Evolutionary conservation across 2,329 filamentous ascomycete genomes (phyloP).

Genomic region (Leptodontidium sp.): DNA sequence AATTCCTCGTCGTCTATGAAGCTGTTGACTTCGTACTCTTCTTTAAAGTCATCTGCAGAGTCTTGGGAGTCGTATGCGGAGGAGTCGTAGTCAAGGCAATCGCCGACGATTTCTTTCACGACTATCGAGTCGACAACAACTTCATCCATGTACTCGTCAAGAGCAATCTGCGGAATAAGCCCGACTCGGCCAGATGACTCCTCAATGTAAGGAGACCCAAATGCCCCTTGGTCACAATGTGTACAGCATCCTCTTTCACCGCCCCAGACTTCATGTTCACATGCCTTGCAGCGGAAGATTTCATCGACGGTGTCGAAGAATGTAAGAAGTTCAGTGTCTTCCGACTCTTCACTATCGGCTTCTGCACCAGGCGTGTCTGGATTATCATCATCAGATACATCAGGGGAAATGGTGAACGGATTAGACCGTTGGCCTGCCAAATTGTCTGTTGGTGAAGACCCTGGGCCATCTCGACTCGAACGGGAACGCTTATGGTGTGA

Average conservation of each 20-base stretch:
- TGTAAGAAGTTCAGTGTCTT: not conserved
- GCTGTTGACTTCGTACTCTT: conserved; percentile 42
- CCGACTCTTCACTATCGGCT: not conserved
- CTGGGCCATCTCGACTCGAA: conserved; percentile 15
- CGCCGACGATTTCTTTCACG: conserved; percentile 24
- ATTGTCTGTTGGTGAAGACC: conserved; percentile 16
- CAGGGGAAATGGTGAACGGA: conserved; percentile 3
- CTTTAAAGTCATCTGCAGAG: conserved; percentile 26
- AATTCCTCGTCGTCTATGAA: conserved; percentile 39
- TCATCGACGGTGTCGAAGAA: conserved; percentile 34
- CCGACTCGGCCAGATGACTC: conserved; percentile 17
- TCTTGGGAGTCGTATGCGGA: conserved; percentile 45
- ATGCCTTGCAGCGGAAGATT: conserved; percentile 37
- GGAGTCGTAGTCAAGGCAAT: conserved; percentile 40
- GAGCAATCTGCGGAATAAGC: conserved; percentile 22
- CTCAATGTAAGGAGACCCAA: conserved; percentile 34
- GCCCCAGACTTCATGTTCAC: conserved; percentile 41
- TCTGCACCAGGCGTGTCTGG: conserved; percentile 8
- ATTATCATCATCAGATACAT: not conserved
- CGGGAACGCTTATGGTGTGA: conserved; percentile 35
- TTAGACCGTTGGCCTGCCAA: not conserved
- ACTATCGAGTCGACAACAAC: conserved; percentile 5
- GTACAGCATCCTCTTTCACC: conserved; percentile 34
- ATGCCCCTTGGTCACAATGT: conserved; percentile 22
- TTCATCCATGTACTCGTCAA: conserved; percentile 28